phyloP scores from a whole-genome alignment of 345 rosid species.

The Rhodomyrtus tomentosa region DNA sequence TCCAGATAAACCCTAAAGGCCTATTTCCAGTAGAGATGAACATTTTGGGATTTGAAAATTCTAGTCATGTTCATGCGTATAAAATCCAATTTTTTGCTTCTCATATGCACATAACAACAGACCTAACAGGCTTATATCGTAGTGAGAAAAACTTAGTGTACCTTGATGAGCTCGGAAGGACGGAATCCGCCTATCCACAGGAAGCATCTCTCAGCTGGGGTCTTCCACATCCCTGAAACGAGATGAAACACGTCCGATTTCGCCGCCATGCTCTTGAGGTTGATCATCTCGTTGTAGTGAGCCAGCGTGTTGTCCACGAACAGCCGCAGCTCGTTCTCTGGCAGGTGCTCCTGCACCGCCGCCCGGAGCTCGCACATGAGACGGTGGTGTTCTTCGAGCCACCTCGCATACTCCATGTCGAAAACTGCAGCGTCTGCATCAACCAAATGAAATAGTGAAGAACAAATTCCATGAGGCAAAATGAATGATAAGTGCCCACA shows the following conservation, averaged over 20 bases:
- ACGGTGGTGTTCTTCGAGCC: constrained; percentile 88
- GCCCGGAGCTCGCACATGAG: constrained; percentile 76
- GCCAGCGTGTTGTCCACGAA: constrained; percentile 70
- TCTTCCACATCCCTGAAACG: constrained; percentile 90
- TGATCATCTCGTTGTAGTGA: constrained; percentile 71
- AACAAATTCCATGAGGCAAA: not conserved
- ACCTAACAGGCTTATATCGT: no score
- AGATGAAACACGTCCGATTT: constrained; percentile 88
- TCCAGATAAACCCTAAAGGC: not conserved
- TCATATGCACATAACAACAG: not conserved
- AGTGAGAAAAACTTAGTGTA: constrained; percentile 1
- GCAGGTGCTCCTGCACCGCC: constrained; percentile 77
- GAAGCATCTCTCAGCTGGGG: constrained; percentile 98
- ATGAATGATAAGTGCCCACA: not conserved
- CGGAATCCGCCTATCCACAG: constrained; percentile 98
- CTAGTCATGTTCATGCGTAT: not conserved
- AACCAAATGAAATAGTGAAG: not conserved
- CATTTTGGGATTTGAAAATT: not conserved
- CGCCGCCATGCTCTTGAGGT: constrained; percentile 67
- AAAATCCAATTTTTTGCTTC: not conserved
- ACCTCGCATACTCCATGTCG: constrained; percentile 81
- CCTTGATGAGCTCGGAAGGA: constrained; percentile 97
- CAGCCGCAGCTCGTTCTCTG: constrained; percentile 79
- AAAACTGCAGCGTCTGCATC: constrained; percentile 61
- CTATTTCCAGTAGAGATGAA: not conserved